Evolutionary conservation across 2,329 filamentous ascomycete genomes (phyloP), one percentile per base, ranked within the genome.

Genomic region (Davidsoniella australis): DNA sequence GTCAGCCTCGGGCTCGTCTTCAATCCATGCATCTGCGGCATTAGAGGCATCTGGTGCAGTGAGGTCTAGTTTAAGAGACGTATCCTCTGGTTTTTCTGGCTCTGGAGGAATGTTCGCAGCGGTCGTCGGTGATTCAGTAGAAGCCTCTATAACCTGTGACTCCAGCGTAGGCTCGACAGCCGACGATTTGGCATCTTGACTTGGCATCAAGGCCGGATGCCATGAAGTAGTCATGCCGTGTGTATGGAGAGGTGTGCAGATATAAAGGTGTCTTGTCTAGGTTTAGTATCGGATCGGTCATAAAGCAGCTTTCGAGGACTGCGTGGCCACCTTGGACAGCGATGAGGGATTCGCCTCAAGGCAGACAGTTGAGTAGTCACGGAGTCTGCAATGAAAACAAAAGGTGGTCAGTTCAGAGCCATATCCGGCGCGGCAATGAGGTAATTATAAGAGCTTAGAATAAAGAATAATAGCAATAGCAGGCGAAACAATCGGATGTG

Each of bases 131-230:
- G 14, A 3, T 16, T 29, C 26, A 7, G 17, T 8, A 45, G 43
- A 33, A 12, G 29, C 29, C 29, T 33, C 26, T 37, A 36, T 36
- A 1, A 8, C 8, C 29, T 46, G 18, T 14, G 41, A 6, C 18
- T n/a, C 41, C 7, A 20, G 16, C 36, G 44, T 14, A 39, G 44
- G 10, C 12, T 3, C 42, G 18, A 29, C 23, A 38, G 17, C 5
- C n/a, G 39, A n/a, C 39, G n/a, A n/a, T 10, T 29, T 20, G 17
- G 40, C 24, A 14, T 23, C 36, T 10, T 33, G 29, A 29, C 10
- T 61, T 29, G 67, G 66, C 59, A 67, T 64, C 52, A 63, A 56
- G 45, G 65, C 64, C 55, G 65, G 63, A 55, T 67, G 63, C 65
- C 65, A 66, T 57, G 63, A 61, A 48, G 64, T 57, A 55, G 62